Evolutionary conservation across 2,329 filamentous ascomycete genomes (phyloP).

Genomic region (Cytospora piceicola): DNA sequence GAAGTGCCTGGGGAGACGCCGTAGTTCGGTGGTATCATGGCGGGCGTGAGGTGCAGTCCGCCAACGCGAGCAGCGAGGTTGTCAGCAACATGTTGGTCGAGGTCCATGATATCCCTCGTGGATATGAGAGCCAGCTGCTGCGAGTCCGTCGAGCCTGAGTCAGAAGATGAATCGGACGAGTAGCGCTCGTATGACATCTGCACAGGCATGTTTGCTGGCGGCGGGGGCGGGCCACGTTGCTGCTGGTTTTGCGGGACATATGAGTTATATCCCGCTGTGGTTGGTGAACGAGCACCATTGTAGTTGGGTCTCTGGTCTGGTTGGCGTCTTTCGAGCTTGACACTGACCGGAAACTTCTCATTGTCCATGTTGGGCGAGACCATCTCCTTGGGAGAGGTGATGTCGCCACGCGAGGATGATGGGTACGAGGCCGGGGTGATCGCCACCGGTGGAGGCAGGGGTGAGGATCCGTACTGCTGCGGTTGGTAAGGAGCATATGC

Average conservation of each 20-base stretch:
- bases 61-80: constrained; percentile 46
- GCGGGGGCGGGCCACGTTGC: constrained; percentile 8
- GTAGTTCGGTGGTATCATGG: constrained; percentile 40
- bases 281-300: constrained; percentile 24
- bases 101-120: constrained; percentile 56
- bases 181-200: constrained; percentile 42
- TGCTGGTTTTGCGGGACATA: constrained; percentile 28
- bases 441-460: constrained; percentile 31
- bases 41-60: constrained; percentile 46
- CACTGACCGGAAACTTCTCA: constrained; percentile 47
- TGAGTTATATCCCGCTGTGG: constrained; percentile 25
- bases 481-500: constrained; percentile 29
- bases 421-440: constrained; percentile 33
- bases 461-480: constrained; percentile 26
- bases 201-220: constrained; percentile 29
- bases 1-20: constrained; percentile 44
- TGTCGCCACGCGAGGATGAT: constrained; percentile 30
- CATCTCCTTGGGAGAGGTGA: constrained; percentile 42
- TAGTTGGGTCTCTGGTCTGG: constrained; percentile 34
- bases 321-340: constrained; percentile 44
- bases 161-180: constrained; percentile 45
- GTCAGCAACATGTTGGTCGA: constrained; percentile 47
- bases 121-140: constrained; percentile 53
- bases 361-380: constrained; percentile 43
- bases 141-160: constrained; percentile 40